Evolutionary conservation across 306 rosid genomes (phyloP).

Genomic region (Rubus idaeus): DNA sequence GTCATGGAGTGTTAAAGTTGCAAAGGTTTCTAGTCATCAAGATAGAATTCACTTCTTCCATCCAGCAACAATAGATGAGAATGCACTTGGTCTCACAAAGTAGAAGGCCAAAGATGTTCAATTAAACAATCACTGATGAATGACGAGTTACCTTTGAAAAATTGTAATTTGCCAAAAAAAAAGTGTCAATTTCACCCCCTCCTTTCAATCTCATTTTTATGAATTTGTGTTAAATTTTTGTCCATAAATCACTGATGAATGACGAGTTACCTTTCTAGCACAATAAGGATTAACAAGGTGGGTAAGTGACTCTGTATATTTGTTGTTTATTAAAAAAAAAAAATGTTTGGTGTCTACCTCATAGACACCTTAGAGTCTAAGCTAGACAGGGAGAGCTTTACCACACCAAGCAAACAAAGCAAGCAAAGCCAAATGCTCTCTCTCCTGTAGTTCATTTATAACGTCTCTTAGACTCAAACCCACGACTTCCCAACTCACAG

Average conservation of each 20-base stretch:
- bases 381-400: constrained; percentile 38
- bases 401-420: constrained; percentile 41
- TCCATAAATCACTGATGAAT: not conserved
- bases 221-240: not conserved
- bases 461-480: constrained; percentile 75
- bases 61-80: too few species aligned
- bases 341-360: constrained; percentile 22
- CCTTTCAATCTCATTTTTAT: not conserved
- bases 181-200: too few species aligned
- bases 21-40: too few species aligned
- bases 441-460: constrained; percentile 20
- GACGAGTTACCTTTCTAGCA: not conserved
- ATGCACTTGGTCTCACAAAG: too few species aligned
- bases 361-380: constrained; percentile 51
- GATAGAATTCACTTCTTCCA: too few species aligned
- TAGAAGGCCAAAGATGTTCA: too few species aligned
- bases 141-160: too few species aligned
- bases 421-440: constrained; percentile 23
- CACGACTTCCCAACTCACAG: constrained; percentile 84
- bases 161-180: too few species aligned
- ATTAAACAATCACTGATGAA: too few species aligned
- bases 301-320: not conserved
- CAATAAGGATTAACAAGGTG: not conserved
- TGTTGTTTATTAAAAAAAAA: not conserved
- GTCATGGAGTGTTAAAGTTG: too few species aligned